Base-by-base conservation (phyloP, 805 yeast genomes). In the Spathaspora passalidarum region DNA sequence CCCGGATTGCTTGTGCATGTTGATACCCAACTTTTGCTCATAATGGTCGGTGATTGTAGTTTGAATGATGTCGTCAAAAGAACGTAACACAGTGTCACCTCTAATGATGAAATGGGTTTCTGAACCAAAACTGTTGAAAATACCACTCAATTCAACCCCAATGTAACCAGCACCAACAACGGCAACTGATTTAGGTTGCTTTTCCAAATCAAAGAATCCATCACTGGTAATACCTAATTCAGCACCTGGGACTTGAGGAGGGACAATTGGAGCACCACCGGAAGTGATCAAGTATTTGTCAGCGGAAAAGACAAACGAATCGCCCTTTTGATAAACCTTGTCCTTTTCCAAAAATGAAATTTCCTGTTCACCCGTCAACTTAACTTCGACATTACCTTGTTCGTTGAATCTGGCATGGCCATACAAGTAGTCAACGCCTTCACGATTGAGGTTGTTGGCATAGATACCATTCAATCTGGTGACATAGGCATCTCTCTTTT, bases 111-210 rank as follows among this genome's bases (percentile, higher is more conserved):
- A 65, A 63, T 88, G 92, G 40, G 96, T 85, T 54, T 92, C 89
- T 13, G 92, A 63, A 14, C 96, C 96, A 50, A 94, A 76, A 19
- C 89, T 89, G 54, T 87, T 78, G 81, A 94, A 92, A 38, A 94
- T 90, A 51, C 99, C 99, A 5, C 97, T 86, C 43, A 94, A 78
- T 72, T 94, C 99, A 40, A 90, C 86, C 47, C 96, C 98, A 63
- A 94, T 94, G 71, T 94, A 94, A 38, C 99, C 99, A 32, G 97
- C 97, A 56, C 99, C 99, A 10, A 94, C 96, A 50, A 94, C 77
- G 1, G 95, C 98, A 22, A 92, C 98, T 41, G 83, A 78, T 67
- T 89, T 84, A 43, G 99, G 99, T 69, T 91, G 97, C 41, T 69
- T 60, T 49, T 79, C 84, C 54, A 94, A 73, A 52, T 79, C 80